Base-by-base conservation (phyloP, 2,329 filamentous ascomycete species). In the Sporothrix sp. region DNA sequence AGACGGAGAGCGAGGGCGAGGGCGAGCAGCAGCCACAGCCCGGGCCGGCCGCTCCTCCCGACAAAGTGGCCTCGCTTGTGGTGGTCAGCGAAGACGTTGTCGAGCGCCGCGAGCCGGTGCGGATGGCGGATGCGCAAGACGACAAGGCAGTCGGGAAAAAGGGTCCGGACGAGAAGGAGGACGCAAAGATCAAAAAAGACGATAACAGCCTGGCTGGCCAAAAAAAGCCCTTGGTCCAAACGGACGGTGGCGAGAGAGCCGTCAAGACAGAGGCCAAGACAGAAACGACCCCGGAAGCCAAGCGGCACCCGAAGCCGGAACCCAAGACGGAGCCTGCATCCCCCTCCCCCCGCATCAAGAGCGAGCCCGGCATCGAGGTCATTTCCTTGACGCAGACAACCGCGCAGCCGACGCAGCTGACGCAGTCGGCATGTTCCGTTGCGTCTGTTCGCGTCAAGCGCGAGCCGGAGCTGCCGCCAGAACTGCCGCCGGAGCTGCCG, bases 1-100 rank as follows among this genome's bases (percentile, higher is more conserved):
- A 49, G 36, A 53, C 51, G 20, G 53, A 54, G 42, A 36, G 33
- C n/a, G 52, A 57, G 9, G 48, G 36, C 3, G 44, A 40, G 11
- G 50, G 46, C 9, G 53, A 51, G n/a, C n/a, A n/a, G n/a, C n/a
- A n/a, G n/a, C n/a, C n/a, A n/a, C n/a, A n/a, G n/a, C n/a, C n/a
- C n/a, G n/a, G n/a, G n/a, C n/a, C n/a, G n/a, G n/a, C n/a, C n/a
- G n/a, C n/a, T n/a, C 21, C 39, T 3, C n/a, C 20, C 7, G 48
- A 48, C 14, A 37, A 42, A 28, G 28, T 53, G 27, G 42, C 50
- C 16, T 42, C 48, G 1, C 25, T 53, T 7, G 48, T 53, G 6
- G 13, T 53, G 5, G 30, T 48, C 27, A 47, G 40, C 14, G 51
- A 52, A 13, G 36, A 35, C 23, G 36, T 49, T 2, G 23, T 44